Evolutionary conservation across 2,329 filamentous ascomycete species (phyloP), one percentile per base, ranked within the genome.

Genomic region (Aspergillus neoniger): DNA sequence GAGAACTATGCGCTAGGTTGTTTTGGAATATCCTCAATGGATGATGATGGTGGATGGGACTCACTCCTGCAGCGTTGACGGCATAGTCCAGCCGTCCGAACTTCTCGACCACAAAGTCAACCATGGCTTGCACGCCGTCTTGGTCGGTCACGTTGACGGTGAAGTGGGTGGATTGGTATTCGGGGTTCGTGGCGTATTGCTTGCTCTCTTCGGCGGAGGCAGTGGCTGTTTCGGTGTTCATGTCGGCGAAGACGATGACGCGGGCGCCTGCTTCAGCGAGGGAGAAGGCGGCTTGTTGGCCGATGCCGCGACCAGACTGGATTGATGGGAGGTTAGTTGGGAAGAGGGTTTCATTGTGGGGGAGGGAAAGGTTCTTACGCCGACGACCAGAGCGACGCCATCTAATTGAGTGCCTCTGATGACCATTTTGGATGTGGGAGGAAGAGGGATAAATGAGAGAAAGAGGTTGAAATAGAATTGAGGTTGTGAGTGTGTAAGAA

Each of bases 251-350:
- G 38, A 54, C 28, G 25, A 58, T 41, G 6, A 38, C 57, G 8
- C 47, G 49, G 6, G 49, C 57, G 12, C 49, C 57, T 9, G 57
- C 49, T 54, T 48, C 49, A 19, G 57, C 57, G 1, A 58, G 28
- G 4, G 57, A 58, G 10, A 54, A 54, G 39, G 57, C 57, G 49
- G 49, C 49, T 48, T 58, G 57, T 39, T 58, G 50, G 17, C 39
- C 57, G 5, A 58, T 54, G 21, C 57, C 57, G 4, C 38, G 38
- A 5, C 49, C 57, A 10, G 57, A 54, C 57, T 58, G 39, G 6
- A 12, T 28, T 32, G 23, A 12, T 47, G 32, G n/a, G 23, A 32
- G 36, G 19, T 44, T 44, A 19, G n/a, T 47, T 44, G 23, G 17
- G 12, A 8, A 7, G 25, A 1, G 25, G 25, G 25, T 2, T 28